Evolutionary conservation across 805 yeast species (phyloP).

Genomic region (Candida incommunis): DNA sequence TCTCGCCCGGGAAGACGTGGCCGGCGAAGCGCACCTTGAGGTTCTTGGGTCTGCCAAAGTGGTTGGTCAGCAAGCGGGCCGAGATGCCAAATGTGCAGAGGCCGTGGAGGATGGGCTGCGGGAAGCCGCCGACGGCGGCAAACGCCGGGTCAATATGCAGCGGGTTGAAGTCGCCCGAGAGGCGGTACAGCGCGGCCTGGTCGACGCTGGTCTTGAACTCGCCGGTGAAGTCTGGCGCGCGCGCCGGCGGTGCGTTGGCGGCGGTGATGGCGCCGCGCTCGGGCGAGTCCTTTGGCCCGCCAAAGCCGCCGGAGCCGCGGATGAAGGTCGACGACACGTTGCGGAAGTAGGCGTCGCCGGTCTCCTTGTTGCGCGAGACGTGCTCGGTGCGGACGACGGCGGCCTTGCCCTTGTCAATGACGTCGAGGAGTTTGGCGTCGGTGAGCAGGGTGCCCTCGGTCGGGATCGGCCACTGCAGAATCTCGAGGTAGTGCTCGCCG

Average conservation of each 20-base stretch:
- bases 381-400: conserved; percentile 64
- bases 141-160: conserved; percentile 86
- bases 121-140: conserved; percentile 79
- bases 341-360: conserved; percentile 59
- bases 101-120: conserved; percentile 84
- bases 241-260: conserved; percentile 46
- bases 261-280: conserved; percentile 49
- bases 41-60: conserved; percentile 71
- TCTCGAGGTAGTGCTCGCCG: conserved; percentile 85
- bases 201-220: conserved; percentile 47
- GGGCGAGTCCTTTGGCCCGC: conserved; percentile 35
- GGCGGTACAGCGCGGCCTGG: conserved; percentile 80
- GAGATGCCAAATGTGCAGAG: conserved; percentile 76
- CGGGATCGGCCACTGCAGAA: conserved; percentile 67
- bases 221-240: conserved; percentile 51
- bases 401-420: conserved; percentile 75
- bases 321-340: conserved; percentile 78
- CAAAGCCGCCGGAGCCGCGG: conserved; percentile 50
- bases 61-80: conserved; percentile 60
- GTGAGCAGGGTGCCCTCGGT: conserved; percentile 51
- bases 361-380: conserved; percentile 50
- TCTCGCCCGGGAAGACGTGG: conserved; percentile 91
- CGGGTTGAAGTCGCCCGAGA: conserved; percentile 91
- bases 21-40: conserved; percentile 83
- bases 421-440: conserved; percentile 51